Conservation (phyloP, 2,329 filamentous ascomycete genomes). For the Lachnellula occidentalis region DNA sequence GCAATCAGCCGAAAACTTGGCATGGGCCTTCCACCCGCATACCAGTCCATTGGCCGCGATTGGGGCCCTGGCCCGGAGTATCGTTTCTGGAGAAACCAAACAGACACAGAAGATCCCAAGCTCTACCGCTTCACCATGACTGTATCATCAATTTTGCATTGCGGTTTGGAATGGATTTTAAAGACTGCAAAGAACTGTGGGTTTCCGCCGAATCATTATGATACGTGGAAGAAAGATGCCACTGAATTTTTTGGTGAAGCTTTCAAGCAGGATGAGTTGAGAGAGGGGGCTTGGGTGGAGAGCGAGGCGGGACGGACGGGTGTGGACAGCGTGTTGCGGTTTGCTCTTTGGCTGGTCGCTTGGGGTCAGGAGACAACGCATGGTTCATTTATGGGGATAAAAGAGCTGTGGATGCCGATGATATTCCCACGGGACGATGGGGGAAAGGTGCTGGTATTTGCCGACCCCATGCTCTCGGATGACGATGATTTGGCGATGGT, state of each 20-base stretch:
- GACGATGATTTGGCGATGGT: too few species aligned
- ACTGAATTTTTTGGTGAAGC: neutral
- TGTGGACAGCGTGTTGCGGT: neutral
- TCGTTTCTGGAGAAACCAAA: neutral
- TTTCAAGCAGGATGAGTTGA: neutral
- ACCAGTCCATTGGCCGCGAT: neutral
- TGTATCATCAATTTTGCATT: neutral
- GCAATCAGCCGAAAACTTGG: neutral
- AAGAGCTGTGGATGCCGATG: neutral
- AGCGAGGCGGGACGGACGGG: neutral
- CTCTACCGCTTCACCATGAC: neutral
- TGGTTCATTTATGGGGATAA: neutral
- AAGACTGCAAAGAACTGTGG: neutral
- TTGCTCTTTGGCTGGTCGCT: neutral
- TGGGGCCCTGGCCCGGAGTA: neutral
- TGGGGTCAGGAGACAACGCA: neutral
- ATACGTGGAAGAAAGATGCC: neutral
- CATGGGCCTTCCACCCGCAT: neutral
- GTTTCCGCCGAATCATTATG: neutral
- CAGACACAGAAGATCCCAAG: neutral
- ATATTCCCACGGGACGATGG: neutral
- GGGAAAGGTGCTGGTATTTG: neutral
- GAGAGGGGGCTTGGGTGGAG: neutral
- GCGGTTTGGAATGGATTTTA: neutral
- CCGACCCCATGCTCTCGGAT: too few species aligned